Evolutionary conservation across 768 basidiomycete genomes (phyloP).

Genomic region (Chalciporus pseudorubinellus): DNA sequence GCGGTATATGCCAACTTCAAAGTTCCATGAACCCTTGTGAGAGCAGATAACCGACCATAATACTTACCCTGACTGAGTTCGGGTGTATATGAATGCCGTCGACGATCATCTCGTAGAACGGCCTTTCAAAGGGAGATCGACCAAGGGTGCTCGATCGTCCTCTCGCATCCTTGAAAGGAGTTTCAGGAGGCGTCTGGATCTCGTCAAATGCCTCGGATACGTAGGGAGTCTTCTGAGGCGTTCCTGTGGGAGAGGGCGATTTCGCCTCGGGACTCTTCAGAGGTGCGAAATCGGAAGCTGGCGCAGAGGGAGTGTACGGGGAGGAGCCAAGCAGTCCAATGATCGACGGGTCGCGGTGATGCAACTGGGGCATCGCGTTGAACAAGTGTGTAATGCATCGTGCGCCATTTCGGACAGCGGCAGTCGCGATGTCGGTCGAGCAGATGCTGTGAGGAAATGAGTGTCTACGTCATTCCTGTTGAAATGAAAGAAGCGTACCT

Average conservation of each 20-base stretch:
- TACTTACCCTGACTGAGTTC: slow-evolving; percentile 77
- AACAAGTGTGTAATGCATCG: slow-evolving; percentile 89
- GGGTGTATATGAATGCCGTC: slow-evolving; percentile 92
- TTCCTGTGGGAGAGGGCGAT: slow-evolving; percentile 4
- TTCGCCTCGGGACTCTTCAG: slow-evolving; percentile 18
- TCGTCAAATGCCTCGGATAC: slow-evolving; percentile 65
- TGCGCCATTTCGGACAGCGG: slow-evolving; percentile 70
- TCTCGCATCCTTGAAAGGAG: slow-evolving; percentile 35
- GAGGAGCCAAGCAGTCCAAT: slow-evolving; percentile 84
- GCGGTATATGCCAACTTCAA: slow-evolving; percentile 76
- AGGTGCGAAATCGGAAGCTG: slow-evolving; percentile 33
- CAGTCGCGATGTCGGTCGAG: slow-evolving; percentile 66
- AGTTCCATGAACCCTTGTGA: neutral
- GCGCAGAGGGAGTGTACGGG: slow-evolving; percentile 50
- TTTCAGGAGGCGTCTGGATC: slow-evolving; percentile 53
- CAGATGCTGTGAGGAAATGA: slow-evolving; percentile 53
- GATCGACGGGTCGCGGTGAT: slow-evolving; percentile 89
- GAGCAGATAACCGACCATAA: neutral
- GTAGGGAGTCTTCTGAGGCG: slow-evolving; percentile 20
- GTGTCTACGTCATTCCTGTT: slow-evolving; percentile 2
- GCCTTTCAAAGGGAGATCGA: slow-evolving; percentile 54
- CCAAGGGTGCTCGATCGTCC: slow-evolving; percentile 38
- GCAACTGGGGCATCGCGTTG: slow-evolving; percentile 89
- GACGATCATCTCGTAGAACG: slow-evolving; percentile 87
- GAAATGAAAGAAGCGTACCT: slow-evolving; percentile 45